Base-by-base conservation (phyloP, 2,329 filamentous ascomycete species). In the Annulohypoxylon truncatum region DNA sequence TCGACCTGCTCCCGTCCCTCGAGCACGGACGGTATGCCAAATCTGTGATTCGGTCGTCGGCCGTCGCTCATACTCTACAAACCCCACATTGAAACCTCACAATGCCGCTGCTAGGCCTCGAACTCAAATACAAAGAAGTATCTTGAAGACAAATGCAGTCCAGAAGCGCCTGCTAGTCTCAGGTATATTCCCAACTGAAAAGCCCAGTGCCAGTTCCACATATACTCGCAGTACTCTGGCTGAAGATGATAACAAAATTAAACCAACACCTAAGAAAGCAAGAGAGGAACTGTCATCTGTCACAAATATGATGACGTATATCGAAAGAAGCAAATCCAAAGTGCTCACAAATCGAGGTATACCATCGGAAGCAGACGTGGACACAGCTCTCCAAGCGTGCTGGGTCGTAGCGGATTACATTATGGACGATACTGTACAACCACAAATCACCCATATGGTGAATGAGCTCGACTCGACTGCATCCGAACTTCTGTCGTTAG, bases 401-500 rank as follows among this genome's bases (percentile, higher is more conserved):
- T 65, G 67, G 20, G 61, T 72, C 22, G 61, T 78, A 18, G 76
- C 76, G 1, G 70, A 72, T 53, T 75, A 73, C 61, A 70, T 77
- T 28, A 75, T 71, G 61, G 74, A 77, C 52, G 75, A 77, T 13
- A 47, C 72, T 1, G 69, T 75, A 22, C 74, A 75, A 53, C 74
- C 74, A 4, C 73, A 76, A 57, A 71, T 75, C n/a, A 65, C 70
- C 46, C 75, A 76, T 46, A 74, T 76, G 60, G 64, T 73, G 7
- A 71, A 56, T 28, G 74, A 77, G 44, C 71, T 83, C 18, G 82
- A 75, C 53, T 76, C 77, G 15, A 74, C 76, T 13, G 75, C 77
- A 46, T 77, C 77, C 18, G 75, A 74, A 22, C 73, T 80, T 2
- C 71, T 81, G 26, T 78, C 75, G 3, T 65, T 80, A 31, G 79